Conservation (phyloP, 768 basidiomycete species). For the Scleroderma citrinum region DNA sequence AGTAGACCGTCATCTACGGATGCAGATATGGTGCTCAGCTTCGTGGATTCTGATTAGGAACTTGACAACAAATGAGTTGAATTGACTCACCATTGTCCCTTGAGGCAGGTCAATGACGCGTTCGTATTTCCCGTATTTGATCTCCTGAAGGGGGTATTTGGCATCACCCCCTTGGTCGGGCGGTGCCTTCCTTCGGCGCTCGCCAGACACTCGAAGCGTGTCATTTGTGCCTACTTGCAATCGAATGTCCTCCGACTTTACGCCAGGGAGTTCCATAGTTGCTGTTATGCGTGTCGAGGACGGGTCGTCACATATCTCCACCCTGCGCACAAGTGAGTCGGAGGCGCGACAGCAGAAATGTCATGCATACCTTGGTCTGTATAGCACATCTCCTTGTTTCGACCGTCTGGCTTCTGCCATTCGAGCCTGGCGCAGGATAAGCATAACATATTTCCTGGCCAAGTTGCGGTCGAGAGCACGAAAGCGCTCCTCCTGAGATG, state of each 20-base stretch:
- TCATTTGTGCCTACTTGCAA: conserved; percentile 29
- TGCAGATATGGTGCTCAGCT: conserved; percentile 34
- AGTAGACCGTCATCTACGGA: conserved; percentile 35
- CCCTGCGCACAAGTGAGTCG: conserved; percentile 21
- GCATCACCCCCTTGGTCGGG: conserved; percentile 12
- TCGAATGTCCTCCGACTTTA: conserved; percentile 30
- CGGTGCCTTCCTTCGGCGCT: conserved; percentile 17
- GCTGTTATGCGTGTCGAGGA: conserved; percentile 28
- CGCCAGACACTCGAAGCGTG: conserved; percentile 31
- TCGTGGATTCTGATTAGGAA: conserved; percentile 23
- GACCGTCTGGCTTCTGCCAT: conserved; percentile 16
- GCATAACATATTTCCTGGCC: conserved; percentile 25
- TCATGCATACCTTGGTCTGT: conserved; percentile 24
- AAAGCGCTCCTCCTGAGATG: conserved; percentile 20
- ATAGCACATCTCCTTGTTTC: conserved; percentile 24
- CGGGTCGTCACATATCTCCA: conserved; percentile 36
- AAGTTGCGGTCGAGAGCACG: conserved; percentile 27
- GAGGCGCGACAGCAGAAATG: conserved; percentile 5
- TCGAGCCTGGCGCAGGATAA: conserved; percentile 17
- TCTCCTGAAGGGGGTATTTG: conserved; percentile 30
- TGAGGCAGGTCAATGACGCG: conserved; percentile 32
- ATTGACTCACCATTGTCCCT: conserved; percentile 29
- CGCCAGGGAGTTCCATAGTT: conserved; percentile 35
- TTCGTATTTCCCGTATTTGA: conserved; percentile 36
- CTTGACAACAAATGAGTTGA: conserved; percentile 2